Base-by-base conservation (phyloP, 164 flowering plant species). In the Vitis amurensis region DNA sequence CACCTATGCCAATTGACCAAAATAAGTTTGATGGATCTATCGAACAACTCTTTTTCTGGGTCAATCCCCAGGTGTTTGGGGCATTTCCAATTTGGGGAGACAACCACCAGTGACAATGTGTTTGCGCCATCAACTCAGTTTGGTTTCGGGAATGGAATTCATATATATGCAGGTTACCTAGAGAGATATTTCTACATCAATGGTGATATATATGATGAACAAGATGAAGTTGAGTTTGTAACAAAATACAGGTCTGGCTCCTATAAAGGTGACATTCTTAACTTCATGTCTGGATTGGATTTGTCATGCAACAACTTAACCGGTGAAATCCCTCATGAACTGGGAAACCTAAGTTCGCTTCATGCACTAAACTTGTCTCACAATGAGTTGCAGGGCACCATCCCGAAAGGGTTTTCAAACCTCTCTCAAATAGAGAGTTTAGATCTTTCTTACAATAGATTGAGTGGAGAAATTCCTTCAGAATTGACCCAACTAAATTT, bases 321-420 rank as follows among this genome's bases (percentile, higher is more conserved):
- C 17, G 17, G 17, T 17, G 17, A 17, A 17, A 17, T 17, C 17
- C 17, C 17, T 17, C 17, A 0, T 17, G 17, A 17, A 17, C 17
- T 17, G 17, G 17, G 17, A 17, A 5, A 53, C 9, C 61, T 63
- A 37, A 17, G n/a, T 6, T 16, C 11, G 50, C 29, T 61, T 11
- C 49, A 31, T 50, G 58, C 66, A 10, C 2, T 69, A n/a, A 69
- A 63, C 48, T 49, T 71, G 29, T 71, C 73, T 12, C n/a, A 55
- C 55, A 71, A 71, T 14, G 8, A 17, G 2, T 23, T 1, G 6
- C 44, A 37, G 44, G 68, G 73, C 9, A 1, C 52, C 8, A 63
- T 70, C 27, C 61, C 73, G 12, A 9, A 23, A 31, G 9, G 16
- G 9, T 59, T 61, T 14, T 61, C 59, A 4, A 52, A 31, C 6